Evolutionary conservation across 352 stramenopile species (phyloP), one percentile per base, ranked within the genome.

Genomic region (Thraustotheca clavata): DNA sequence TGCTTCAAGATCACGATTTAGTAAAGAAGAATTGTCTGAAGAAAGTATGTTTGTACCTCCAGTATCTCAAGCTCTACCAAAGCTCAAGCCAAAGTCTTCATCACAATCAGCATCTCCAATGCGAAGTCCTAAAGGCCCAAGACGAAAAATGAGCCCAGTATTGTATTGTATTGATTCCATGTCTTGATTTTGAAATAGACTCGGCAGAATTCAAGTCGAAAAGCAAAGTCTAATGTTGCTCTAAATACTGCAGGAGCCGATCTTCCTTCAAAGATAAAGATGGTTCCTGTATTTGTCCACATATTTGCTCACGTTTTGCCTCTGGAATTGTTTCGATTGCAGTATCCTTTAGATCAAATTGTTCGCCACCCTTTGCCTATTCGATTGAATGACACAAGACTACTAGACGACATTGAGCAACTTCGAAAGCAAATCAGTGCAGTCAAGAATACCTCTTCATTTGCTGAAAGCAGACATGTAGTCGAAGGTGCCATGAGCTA

Each of bases 401-500:
- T 66, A 77, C n/a, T 35, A 9, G 57, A 65, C 47, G 9, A 27
- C 3, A 27, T 65, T 20, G 35, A 27, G 7, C 16, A 29, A n/a
- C n/a, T 65, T 8, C 57, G 57, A 31, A 24, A 9, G 3, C n/a
- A 29, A 18, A 27, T 11, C 29, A 36, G 57, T 18, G 57, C 11
- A 33, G 43, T 26, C 9, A 43, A 65, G 20, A 46, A 65, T 12
- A 40, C 41, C 3, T 26, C 24, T 18, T 67, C 81, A 24, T 60
- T 89, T 8, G 70, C 74, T 31, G 72, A 79, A 27, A 69, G 89
- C 20, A 41, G 48, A 9, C 26, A 65, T 18, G 62, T 63, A 9
- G 32, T 69, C 20, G 62, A 52, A 57, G 50, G 27, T 29, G 62
- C 57, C 7, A 71, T 92, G 72, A 79, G 88, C 39, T 62, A 67